Percentiles rank a stretch among this genome's conserved stretches.
These are phyloP conservation scores for Serendipita indica DNA, from an alignment of 768 basidiomycete species.

Conservation along the genomic window DNA sequence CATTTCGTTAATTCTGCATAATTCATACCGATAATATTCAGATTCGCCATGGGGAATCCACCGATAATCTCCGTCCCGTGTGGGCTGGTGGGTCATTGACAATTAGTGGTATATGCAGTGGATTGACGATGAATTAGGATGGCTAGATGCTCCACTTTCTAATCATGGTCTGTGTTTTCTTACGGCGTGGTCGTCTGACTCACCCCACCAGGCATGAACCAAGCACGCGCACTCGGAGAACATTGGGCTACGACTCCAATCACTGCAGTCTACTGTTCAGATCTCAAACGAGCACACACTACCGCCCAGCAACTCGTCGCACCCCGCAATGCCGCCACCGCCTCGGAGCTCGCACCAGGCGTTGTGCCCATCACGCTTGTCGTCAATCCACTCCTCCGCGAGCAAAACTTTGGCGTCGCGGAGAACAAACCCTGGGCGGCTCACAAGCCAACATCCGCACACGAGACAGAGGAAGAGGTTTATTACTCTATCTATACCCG, in stretches of 20 bases:
- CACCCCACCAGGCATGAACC: constrained; percentile 25
- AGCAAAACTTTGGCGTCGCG: constrained; percentile 39
- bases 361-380: not conserved
- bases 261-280: constrained; percentile 47
- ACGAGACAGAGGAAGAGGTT: not conserved
- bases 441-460: not conserved
- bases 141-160: constrained; percentile 55
- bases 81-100: constrained; percentile 26
- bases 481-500: constrained; percentile 18
- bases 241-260: constrained; percentile 36
- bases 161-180: constrained; percentile 43
- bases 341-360: constrained; percentile 29
- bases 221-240: constrained; percentile 47
- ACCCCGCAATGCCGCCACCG: constrained; percentile 40
- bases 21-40: constrained; percentile 18
- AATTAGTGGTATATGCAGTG: too few species aligned
- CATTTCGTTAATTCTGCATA: not conserved
- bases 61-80: constrained; percentile 38
- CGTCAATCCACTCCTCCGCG: not conserved
- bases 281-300: constrained; percentile 45
- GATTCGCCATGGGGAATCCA: constrained; percentile 67
- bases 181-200: not conserved
- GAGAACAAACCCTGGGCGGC: constrained; percentile 44
- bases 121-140: too few species aligned
- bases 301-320: constrained; percentile 45